Evolutionary conservation across 495 filamentous ascomycete species (phyloP).

Genomic region (Chaetomidium leptoderma): DNA sequence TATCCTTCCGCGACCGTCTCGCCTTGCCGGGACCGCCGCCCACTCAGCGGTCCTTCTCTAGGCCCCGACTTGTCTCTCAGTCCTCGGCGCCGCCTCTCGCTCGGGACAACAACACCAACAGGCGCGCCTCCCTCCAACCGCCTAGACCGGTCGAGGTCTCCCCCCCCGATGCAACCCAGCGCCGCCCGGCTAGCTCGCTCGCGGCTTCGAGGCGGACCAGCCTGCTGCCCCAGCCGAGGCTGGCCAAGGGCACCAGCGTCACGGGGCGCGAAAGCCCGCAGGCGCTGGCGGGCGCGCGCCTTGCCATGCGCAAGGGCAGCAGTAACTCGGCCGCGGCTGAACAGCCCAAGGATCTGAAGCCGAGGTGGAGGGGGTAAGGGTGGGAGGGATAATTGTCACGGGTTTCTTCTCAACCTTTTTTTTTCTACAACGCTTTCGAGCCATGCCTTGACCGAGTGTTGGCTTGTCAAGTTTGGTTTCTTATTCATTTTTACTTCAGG

Average conservation of each 20-base stretch:
- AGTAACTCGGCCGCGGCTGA: conserved; percentile 16
- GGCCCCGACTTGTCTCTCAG: conserved; percentile 32
- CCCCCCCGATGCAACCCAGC: conserved; percentile 20
- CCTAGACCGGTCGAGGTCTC: conserved; percentile 26
- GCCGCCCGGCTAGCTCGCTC: conserved; percentile 47
- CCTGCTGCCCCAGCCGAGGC: conserved; percentile 47
- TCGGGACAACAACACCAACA: conserved; percentile 36
- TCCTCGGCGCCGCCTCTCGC: conserved; percentile 12
- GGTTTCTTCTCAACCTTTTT: too few relatives aligned
- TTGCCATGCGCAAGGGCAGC: conserved; percentile 35
- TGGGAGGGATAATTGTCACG: neutral
- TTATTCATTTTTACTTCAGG: too few relatives aligned
- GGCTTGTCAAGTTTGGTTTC: too few relatives aligned
- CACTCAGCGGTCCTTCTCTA: conserved; percentile 30
- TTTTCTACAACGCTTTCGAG: too few relatives aligned
- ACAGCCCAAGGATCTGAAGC: conserved; percentile 26
- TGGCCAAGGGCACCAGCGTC: neutral
- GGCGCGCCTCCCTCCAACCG: conserved; percentile 47
- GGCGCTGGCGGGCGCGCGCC: conserved; percentile 36
- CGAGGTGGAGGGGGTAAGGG: conserved; percentile 28
- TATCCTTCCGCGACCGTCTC: conserved; percentile 50
- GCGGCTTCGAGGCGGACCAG: conserved; percentile 42
- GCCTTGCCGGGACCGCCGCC: conserved; percentile 40
- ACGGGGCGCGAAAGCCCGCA: conserved; percentile 41
- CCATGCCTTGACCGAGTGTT: too few relatives aligned